phyloP scores from a whole-genome alignment of 176 grass and related monocot species.

The Areca catechu region DNA sequence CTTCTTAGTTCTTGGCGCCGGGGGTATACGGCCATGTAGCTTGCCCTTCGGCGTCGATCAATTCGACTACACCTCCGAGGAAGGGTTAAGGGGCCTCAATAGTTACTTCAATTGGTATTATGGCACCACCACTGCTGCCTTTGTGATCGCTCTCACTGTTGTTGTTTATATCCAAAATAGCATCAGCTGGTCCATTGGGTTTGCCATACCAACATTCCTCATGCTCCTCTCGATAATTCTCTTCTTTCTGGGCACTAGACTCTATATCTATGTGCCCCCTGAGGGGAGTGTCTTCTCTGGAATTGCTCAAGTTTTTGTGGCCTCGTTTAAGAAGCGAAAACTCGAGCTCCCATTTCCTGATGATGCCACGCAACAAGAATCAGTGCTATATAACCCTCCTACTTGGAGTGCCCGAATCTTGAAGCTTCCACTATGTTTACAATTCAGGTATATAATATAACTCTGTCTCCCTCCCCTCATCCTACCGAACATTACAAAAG shows the following conservation, averaged over 20 bases:
- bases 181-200: not conserved
- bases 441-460: conserved; percentile 40
- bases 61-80: conserved; percentile 34
- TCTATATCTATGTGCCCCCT: too few relatives aligned
- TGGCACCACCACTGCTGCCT: not conserved
- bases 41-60: conserved; percentile 55
- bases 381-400: too few relatives aligned
- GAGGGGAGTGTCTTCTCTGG: too few relatives aligned
- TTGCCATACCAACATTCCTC: not conserved
- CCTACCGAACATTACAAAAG: too few relatives aligned
- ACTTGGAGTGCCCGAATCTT: not conserved
- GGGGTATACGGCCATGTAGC: conserved; percentile 42
- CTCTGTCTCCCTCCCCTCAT: not conserved
- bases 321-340: too few relatives aligned
- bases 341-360: too few relatives aligned
- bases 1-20: conserved; percentile 36
- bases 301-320: too few relatives aligned
- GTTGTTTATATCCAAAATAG: not conserved
- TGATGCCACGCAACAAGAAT: too few relatives aligned
- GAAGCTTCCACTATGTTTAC: conserved; percentile 50
- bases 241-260: not conserved
- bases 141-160: not conserved
- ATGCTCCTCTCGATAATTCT: not conserved
- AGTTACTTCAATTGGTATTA: conserved; percentile 47
- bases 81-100: conserved; percentile 25